Conservation (phyloP, 768 basidiomycete genomes). For the Mrakia hoshinonis region DNA sequence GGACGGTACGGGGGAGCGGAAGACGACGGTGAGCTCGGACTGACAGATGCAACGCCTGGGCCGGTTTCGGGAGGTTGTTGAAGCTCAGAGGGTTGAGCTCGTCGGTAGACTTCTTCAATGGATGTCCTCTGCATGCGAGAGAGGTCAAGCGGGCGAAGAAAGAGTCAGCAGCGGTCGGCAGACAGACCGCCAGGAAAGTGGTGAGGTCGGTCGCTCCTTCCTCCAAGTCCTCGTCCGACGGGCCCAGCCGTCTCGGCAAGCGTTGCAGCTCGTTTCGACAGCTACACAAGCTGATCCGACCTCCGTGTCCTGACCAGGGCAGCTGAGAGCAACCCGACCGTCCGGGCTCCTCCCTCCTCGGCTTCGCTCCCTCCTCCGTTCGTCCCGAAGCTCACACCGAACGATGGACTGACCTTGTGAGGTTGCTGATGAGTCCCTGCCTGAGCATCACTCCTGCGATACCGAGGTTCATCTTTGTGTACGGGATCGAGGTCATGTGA, state of each 20-base stretch:
- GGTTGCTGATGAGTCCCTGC: conserved; percentile 70
- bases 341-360: background rate
- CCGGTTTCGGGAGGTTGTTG: background rate
- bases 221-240: background rate
- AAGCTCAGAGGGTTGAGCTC: conserved; percentile 1
- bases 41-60: conserved; percentile 21
- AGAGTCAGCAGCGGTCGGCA: background rate
- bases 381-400: background rate
- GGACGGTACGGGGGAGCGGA: background rate
- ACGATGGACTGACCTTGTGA: conserved; percentile 47
- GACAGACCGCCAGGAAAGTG: background rate
- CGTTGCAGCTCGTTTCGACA: too few species aligned
- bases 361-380: background rate
- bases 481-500: conserved; percentile 62
- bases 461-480: conserved; percentile 80
- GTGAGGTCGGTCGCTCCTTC: background rate
- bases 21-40: background rate
- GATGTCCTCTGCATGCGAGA: conserved; percentile 3
- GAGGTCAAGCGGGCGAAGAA: background rate
- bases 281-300: background rate
- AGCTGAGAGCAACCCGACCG: background rate
- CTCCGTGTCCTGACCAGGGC: too few species aligned
- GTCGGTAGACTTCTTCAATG: background rate
- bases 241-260: too few species aligned
- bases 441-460: conserved; percentile 88